Base-by-base conservation (phyloP, 129 eudicot genomes). In the Smallanthus sonchifolius region DNA sequence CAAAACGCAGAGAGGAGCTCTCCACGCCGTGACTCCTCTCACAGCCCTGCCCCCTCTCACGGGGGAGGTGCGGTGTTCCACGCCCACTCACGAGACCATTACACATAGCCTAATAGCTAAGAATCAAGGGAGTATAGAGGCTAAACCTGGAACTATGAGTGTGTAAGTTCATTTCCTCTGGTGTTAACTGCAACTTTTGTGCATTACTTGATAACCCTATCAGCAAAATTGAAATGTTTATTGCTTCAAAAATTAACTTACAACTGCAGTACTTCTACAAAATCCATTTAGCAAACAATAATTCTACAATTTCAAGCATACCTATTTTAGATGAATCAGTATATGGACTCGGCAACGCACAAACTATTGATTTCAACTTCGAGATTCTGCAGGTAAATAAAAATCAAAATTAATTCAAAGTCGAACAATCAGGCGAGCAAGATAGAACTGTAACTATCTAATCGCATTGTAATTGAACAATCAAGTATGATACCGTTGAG, bases 161-260 rank as follows among this genome's bases (percentile, higher is more conserved):
- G 19, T 43, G 75, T 36, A 70, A 24, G 71, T 80, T 84, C 67
- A 78, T 71, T 74, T 80, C 86, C 15, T 79, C 88, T 30, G 74
- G 86, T 69, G 81, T 79, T 55, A 86, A 62, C 47, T 77, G 81
- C 64, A 81, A 61, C 4, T 77, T 81, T 45, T 42, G 73, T 56
- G 77, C 45, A 76, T 69, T 86, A 65, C 86, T 86, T n/a, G 90
- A 84, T 76, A 81, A 72, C 20, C 92, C 97, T 91, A 84, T 55
- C 28, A 56, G 39, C 54, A 49, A 44, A 72, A 72, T 17, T 7
- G 4, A 20, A 47, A 36, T 36, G 16, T 19, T 45, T 13, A 71
- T 52, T 52, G 65, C 75, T 39, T 38, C 54, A 55, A 20, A 19
- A 20, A 19, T 62, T 16, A 62, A n/a, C 42, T 54, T 20, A 4